A percentile compares a stretch with the other conserved stretches of the same genome.
These are phyloP conservation scores for Rubia balearica DNA, from an alignment of 305 asterid genomes.

Conservation along the genomic window DNA sequence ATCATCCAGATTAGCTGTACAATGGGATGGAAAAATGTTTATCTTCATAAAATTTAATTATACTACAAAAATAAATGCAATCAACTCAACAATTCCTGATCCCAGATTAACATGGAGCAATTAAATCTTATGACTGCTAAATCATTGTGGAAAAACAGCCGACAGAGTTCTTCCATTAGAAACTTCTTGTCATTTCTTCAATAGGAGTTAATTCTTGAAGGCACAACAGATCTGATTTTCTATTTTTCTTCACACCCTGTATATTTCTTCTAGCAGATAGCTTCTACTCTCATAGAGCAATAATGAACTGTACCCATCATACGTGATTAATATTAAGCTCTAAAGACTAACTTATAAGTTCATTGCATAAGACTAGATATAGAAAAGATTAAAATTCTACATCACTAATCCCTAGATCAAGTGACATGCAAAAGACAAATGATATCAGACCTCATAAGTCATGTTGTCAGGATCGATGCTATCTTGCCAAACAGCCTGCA, in stretches of 20 bases:
- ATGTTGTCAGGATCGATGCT: conserved; percentile 74
- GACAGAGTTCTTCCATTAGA: neutral
- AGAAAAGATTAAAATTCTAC: neutral
- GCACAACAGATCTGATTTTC: neutral
- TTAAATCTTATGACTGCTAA: no score
- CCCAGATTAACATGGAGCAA: neutral
- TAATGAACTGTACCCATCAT: neutral
- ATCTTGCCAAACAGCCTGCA: conserved; percentile 66
- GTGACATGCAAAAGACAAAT: neutral
- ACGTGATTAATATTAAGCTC: neutral
- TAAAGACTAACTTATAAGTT: neutral
- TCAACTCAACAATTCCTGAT: neutral
- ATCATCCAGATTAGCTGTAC: neutral
- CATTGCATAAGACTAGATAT: neutral
- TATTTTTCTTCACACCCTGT: no score
- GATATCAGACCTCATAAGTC: conserved; percentile 64
- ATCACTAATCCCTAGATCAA: neutral
- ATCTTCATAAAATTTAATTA: neutral
- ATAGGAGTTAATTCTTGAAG: no score
- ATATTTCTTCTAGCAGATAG: neutral
- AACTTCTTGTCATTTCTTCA: neutral
- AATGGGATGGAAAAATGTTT: neutral
- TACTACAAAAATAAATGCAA: neutral
- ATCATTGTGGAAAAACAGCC: neutral
- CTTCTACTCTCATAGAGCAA: neutral